A percentile compares a stretch with the other conserved stretches of the same genome.
Evolutionary conservation across 768 basidiomycete species (phyloP).

Genomic region (Lanmaoa rubissima): DNA sequence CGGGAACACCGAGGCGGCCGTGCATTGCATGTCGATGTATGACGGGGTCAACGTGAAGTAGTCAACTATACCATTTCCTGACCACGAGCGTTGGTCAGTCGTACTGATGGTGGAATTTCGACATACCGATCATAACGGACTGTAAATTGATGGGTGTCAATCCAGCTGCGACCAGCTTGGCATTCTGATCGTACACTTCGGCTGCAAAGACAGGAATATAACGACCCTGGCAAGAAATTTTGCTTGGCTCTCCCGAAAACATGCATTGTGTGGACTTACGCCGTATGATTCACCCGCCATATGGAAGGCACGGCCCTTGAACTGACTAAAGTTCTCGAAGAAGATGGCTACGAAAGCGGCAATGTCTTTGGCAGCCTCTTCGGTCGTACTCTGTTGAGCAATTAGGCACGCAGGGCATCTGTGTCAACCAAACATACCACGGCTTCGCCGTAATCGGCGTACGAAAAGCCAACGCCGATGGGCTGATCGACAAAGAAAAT

Average conservation of each 20-base stretch:
- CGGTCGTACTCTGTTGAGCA: constrained; percentile 49
- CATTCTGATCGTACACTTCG: constrained; percentile 49
- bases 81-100: not conserved
- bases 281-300: constrained; percentile 60
- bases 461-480: constrained; percentile 46
- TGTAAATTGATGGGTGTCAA: constrained; percentile 48
- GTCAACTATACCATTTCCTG: constrained; percentile 48
- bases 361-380: constrained; percentile 68
- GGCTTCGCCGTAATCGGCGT: constrained; percentile 41
- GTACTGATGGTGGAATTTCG: not conserved
- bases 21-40: constrained; percentile 57
- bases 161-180: constrained; percentile 40
- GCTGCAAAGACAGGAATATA: constrained; percentile 53
- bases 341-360: constrained; percentile 71
- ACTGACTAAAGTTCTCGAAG: constrained; percentile 70
- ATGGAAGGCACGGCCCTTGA: constrained; percentile 64
- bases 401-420: not conserved
- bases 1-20: constrained; percentile 46
- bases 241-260: not conserved
- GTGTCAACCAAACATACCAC: constrained; percentile 29
- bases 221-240: constrained; percentile 39
- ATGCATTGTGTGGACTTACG: constrained; percentile 24
- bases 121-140: constrained; percentile 49
- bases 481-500: constrained; percentile 49
- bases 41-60: constrained; percentile 37